Conservation (phyloP, 306 rosid genomes). For the Senna siamea region DNA sequence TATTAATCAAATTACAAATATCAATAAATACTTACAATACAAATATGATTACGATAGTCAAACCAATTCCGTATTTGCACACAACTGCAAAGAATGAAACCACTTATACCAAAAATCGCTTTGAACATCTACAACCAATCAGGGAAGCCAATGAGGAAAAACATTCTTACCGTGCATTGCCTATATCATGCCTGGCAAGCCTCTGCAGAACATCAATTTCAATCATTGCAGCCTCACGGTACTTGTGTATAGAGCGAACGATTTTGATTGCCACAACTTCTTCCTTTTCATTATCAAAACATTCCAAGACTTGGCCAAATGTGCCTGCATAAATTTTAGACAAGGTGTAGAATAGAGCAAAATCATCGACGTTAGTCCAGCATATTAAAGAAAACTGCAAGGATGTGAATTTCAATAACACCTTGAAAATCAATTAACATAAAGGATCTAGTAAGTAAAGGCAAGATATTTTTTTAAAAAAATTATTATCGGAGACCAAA, state of each 20-base stretch:
- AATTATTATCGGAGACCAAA: not conserved
- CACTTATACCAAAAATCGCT: constrained; percentile 64
- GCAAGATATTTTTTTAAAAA: not conserved
- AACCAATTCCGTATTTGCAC: constrained; percentile 97
- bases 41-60: constrained; percentile 90
- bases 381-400: constrained; percentile 1
- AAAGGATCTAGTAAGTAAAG: constrained; percentile 20
- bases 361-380: constrained; percentile 1
- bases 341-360: constrained; percentile 3
- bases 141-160: constrained; percentile 16
- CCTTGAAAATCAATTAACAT: constrained; percentile 5
- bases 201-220: constrained; percentile 74
- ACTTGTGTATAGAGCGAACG: constrained; percentile 70
- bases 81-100: constrained; percentile 88
- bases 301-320: constrained; percentile 86
- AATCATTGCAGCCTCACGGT: constrained; percentile 82
- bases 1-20: constrained; percentile 61
- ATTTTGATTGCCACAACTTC: constrained; percentile 76
- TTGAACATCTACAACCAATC: constrained; percentile 50
- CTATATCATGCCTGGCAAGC: constrained; percentile 69
- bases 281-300: constrained; percentile 72
- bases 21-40: constrained; percentile 87
- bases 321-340: constrained; percentile 56
- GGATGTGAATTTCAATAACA: not conserved
- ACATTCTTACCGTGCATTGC: constrained; percentile 68